Percentiles rank a stretch among this genome's conserved stretches.
Evolutionary conservation across 345 rosid species (phyloP).

Genomic region (Gossypium anomalum): DNA sequence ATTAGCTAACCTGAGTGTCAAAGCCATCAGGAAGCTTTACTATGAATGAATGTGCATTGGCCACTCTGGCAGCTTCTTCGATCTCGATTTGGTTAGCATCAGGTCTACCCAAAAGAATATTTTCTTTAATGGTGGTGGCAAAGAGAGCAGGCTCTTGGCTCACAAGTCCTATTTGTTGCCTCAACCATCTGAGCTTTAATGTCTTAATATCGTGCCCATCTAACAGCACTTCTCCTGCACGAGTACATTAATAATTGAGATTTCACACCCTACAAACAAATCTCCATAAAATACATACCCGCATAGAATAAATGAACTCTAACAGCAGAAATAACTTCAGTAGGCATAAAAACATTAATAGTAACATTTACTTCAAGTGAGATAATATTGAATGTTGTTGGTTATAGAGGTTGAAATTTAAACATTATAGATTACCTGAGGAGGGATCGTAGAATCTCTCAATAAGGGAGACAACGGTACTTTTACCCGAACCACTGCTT

Average conservation of each 20-base stretch:
- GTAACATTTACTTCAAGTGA: background rate
- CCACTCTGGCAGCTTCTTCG: conserved; percentile 95
- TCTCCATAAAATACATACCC: background rate
- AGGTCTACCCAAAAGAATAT: conserved; percentile 87
- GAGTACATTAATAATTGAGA: conserved; percentile 8
- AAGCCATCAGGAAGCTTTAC: conserved; percentile 87
- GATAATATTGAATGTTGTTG: background rate
- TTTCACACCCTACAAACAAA: conserved; percentile 8
- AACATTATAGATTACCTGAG: conserved; percentile 47
- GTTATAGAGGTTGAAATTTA: background rate
- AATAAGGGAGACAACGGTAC: conserved; percentile 90
- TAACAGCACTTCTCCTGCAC: conserved; percentile 76
- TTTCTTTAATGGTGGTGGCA: conserved; percentile 91
- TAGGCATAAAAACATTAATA: background rate
- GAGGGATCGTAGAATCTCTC: conserved; percentile 93
- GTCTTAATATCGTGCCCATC: conserved; percentile 88
- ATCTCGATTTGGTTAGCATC: conserved; percentile 72
- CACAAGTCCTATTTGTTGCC: conserved; percentile 95
- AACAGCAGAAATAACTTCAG: conserved; percentile 18
- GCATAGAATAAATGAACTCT: background rate
- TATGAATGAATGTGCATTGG: conserved; percentile 93
- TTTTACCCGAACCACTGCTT: conserved; percentile 97
- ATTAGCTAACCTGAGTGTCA: conserved; percentile 74
- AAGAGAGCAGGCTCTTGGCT: conserved; percentile 97
- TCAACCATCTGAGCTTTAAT: conserved; percentile 79